Evolutionary conservation across 257 asterid species (phyloP), one percentile per base, ranked within the genome.

Genomic region (Jacaranda copaia): DNA sequence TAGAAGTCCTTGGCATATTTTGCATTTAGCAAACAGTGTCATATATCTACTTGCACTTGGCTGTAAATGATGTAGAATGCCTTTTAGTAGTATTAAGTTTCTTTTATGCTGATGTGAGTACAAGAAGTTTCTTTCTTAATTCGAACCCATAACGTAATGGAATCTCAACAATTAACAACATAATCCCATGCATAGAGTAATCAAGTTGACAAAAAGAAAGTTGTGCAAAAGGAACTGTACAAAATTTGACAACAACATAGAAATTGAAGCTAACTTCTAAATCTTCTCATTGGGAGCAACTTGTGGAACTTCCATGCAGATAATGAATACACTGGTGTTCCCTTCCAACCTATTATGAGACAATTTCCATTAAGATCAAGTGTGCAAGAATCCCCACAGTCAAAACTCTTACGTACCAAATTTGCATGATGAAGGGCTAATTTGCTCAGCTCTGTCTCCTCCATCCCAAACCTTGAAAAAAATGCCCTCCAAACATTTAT

Each of bases 331-430:
- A 80, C 35, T 6, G 87, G 85, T 20, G 82, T 83, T 15, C 86
- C 89, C 59, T 88, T 84, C 92, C 92, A 88, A 40, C 90, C 86
- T 45, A 82, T 40, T 1, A 84, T 60, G 13, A 88, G 78, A 45
- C 81, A 59, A 15, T 82, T 77, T 1, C 83, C 87, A 38, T 81
- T 84, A 78, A 46, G 73, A 60, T 74, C 77, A 4, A 84, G 74
- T 0, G 83, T 84, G 74, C 82, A 81, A 39, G 77, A 86, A 76
- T 83, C 82, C 46, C 83, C 70, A 57, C 82, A 74, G 18, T 55
- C 71, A 49, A 75, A 79, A 19, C 67, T 84, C 36, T 81, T 60
- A 1, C 69, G 77, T 18, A 83, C 76, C 64, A 84, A 49, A 16
- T 68, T 48, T 3, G 84, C 89, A 55, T 84, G 88, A 18, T 69